Evolutionary conservation across 179 eudicot species (phyloP).

Genomic region (Amaranthus tricolor): DNA sequence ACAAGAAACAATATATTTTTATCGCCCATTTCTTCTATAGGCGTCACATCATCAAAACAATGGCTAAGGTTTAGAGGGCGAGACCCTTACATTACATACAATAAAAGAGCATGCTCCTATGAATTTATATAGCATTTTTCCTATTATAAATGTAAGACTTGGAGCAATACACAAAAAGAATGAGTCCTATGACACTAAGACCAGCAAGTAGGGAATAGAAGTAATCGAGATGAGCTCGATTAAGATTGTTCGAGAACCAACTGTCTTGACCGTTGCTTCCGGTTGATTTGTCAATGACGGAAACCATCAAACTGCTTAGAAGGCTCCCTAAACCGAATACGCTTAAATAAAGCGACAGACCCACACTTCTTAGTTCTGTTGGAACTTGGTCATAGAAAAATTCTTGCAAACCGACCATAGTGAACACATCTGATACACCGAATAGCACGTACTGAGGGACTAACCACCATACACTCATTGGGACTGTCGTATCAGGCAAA

Average conservation of each 20-base stretch:
- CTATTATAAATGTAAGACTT: conserved; percentile 48
- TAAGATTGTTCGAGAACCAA: conserved; percentile 64
- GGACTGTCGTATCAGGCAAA: conserved; percentile 40
- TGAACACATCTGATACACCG: conserved; percentile 63
- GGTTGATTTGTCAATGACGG: conserved; percentile 40
- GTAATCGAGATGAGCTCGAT: conserved; percentile 70
- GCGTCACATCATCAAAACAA: too few relatives aligned
- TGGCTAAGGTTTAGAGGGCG: too few relatives aligned
- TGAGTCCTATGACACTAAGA: conserved; percentile 42
- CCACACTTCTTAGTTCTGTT: conserved; percentile 54
- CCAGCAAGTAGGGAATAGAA: conserved; percentile 67
- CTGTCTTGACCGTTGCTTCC: conserved; percentile 37
- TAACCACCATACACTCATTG: conserved; percentile 75
- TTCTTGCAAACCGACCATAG: conserved; percentile 72
- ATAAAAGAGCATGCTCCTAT: neutral
- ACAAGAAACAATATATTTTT: too few relatives aligned
- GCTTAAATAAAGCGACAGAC: conserved; percentile 54
- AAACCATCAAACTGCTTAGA: conserved; percentile 56
- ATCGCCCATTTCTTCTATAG: too few relatives aligned
- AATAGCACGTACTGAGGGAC: conserved; percentile 55
- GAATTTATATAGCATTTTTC: conserved; percentile 13
- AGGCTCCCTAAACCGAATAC: conserved; percentile 56
- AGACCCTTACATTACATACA: too few relatives aligned
- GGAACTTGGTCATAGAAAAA: conserved; percentile 78
- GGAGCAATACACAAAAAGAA: conserved; percentile 39